Evolutionary conservation across 78 protist species (phyloP).

Genomic region (Dictyostelium capitatum): DNA sequence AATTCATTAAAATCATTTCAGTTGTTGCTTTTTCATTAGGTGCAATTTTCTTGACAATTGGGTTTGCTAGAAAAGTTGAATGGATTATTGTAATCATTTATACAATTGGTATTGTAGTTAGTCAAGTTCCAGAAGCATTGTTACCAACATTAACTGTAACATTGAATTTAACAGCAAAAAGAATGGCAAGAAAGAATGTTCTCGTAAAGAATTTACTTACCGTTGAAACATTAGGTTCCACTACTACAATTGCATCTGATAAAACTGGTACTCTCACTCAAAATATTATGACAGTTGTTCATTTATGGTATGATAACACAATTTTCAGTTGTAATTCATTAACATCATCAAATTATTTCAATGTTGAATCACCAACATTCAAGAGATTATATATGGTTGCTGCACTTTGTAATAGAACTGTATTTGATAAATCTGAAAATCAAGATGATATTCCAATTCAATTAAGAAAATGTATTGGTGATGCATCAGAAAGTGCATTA

Average conservation of each 20-base stretch:
- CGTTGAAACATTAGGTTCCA: slow-evolving; percentile 96
- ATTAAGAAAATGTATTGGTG: slow-evolving; percentile 87
- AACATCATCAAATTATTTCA: slow-evolving; percentile 27
- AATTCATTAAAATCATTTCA: slow-evolving; percentile 90
- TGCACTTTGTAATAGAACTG: slow-evolving; percentile 84
- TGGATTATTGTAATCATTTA: slow-evolving; percentile 70
- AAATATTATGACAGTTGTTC: slow-evolving; percentile 93
- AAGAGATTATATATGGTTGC: slow-evolving; percentile 23
- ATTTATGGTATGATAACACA: slow-evolving; percentile 81
- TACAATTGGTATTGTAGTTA: slow-evolving; percentile 92
- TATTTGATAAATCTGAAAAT: slow-evolving; percentile 56
- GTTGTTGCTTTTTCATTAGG: slow-evolving; percentile 86
- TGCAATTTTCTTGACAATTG: slow-evolving; percentile 24
- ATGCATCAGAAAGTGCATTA: slow-evolving; percentile 96
- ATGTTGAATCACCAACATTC: slow-evolving; percentile 36
- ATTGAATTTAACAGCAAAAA: slow-evolving; percentile 91
- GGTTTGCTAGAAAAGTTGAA: slow-evolving; percentile 51
- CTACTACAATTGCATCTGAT: slow-evolving; percentile 93
- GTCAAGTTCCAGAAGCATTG: slow-evolving; percentile 96
- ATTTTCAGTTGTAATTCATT: slow-evolving; percentile 48
- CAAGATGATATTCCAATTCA: slow-evolving; percentile 57
- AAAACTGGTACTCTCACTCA: slow-evolving; percentile 98
- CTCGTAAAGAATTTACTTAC: slow-evolving; percentile 90
- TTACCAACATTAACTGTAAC: slow-evolving; percentile 90
- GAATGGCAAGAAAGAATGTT: slow-evolving; percentile 91